phyloP scores from a whole-genome alignment of 257 asterid genomes.

The Solanum ahanhuiri region DNA sequence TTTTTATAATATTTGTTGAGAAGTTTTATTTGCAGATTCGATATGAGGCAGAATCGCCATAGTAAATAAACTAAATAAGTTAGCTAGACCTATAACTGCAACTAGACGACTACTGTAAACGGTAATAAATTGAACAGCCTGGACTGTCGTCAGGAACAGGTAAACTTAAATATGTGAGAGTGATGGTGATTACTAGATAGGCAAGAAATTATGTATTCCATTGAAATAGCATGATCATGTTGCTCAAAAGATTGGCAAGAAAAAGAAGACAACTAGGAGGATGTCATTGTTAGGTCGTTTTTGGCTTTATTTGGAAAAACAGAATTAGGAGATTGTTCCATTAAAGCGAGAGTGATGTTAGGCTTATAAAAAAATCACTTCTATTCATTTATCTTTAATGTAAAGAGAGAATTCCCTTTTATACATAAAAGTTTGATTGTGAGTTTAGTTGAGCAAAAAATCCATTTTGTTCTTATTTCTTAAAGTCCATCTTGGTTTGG shows the following conservation, averaged over 20 bases:
- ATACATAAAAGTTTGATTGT: neutral
- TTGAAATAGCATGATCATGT: neutral
- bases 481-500: neutral
- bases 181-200: neutral
- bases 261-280: neutral
- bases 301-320: neutral
- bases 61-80: neutral
- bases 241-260: neutral
- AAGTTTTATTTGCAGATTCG: neutral
- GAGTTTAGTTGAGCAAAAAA: neutral
- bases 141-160: neutral
- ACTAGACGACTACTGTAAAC: neutral
- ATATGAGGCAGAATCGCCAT: neutral
- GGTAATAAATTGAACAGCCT: neutral
- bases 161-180: neutral
- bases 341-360: neutral
- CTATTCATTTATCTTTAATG: neutral
- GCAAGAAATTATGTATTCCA: neutral
- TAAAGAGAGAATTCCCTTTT: neutral
- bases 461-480: neutral
- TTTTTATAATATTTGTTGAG: neutral
- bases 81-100: neutral
- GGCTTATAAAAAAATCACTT: neutral
- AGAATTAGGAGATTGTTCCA: neutral
- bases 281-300: neutral